A percentile compares a stretch with the other conserved stretches of the same genome.
These are phyloP conservation scores for Phytopythium cucurbitacearum DNA, from an alignment of 352 stramenopile genomes.

Conservation along the genomic window DNA sequence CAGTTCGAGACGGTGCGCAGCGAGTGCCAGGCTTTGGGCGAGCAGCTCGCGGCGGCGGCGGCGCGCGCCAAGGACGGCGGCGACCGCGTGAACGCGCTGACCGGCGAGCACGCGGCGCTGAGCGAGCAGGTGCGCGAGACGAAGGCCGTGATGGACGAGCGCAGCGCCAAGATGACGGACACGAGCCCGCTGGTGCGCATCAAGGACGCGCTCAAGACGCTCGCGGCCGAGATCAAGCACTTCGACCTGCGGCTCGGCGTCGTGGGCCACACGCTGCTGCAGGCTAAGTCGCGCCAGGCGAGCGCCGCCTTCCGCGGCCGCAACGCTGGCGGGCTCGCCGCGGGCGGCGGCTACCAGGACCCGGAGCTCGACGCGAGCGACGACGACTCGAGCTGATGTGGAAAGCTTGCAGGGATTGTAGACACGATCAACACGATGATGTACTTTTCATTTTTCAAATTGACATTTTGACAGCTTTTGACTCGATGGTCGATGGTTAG, in stretches of 20 bases:
- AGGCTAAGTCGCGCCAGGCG: conserved; percentile 64
- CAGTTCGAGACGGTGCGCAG: conserved; percentile 61
- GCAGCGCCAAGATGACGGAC: conserved; percentile 83
- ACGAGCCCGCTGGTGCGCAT: conserved; percentile 81
- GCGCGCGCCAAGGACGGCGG: conserved; percentile 64
- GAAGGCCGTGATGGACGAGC: conserved; percentile 76
- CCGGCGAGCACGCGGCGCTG: conserved; percentile 62
- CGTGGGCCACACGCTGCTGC: conserved; percentile 72
- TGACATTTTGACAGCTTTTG: too few relatives aligned
- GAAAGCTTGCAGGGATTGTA: neutral
- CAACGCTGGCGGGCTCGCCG: conserved; percentile 22
- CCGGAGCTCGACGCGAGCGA: conserved; percentile 78
- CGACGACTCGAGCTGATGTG: conserved; percentile 62
- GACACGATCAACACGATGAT: neutral
- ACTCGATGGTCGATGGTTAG: too few relatives aligned
- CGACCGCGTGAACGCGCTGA: conserved; percentile 76
- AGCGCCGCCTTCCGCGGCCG: conserved; percentile 24
- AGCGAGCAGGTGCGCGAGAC: conserved; percentile 73
- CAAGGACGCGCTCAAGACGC: conserved; percentile 78
- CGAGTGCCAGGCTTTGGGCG: conserved; percentile 62
- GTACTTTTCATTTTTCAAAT: too few relatives aligned
- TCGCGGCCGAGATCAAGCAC: conserved; percentile 71
- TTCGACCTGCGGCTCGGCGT: conserved; percentile 82
- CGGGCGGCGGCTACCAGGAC: conserved; percentile 51
- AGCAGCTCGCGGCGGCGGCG: conserved; percentile 52